A percentile compares a stretch with the other conserved stretches of the same genome.
Conservation (phyloP, 345 rosid species). For the Kandelia obovata region DNA sequence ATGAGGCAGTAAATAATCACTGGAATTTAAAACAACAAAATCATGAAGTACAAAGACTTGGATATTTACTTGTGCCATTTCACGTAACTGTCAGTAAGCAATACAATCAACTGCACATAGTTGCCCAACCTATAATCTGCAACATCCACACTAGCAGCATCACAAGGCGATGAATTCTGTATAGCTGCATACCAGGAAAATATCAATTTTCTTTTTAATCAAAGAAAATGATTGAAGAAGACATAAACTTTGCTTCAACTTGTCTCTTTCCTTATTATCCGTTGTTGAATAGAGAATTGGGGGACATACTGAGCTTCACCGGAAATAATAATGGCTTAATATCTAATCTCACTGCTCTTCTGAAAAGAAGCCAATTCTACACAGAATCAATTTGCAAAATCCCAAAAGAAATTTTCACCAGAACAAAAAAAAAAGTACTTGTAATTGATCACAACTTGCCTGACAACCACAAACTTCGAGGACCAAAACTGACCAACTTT, state of each 20-base stretch:
- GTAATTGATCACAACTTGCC: too few relatives aligned
- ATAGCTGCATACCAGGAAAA: conserved; percentile 46
- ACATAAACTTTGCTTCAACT: not conserved
- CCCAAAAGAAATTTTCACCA: too few relatives aligned
- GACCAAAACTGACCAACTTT: too few relatives aligned
- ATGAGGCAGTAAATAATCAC: conserved; percentile 5
- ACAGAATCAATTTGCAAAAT: too few relatives aligned
- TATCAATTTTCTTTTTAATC: too few relatives aligned
- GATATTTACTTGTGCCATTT: conserved; percentile 61
- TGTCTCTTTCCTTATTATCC: not conserved
- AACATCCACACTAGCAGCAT: conserved; percentile 79
- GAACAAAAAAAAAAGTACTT: too few relatives aligned
- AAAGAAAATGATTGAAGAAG: not conserved
- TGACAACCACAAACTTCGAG: too few relatives aligned
- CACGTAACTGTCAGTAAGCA: conserved; percentile 67
- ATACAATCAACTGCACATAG: conserved; percentile 44
- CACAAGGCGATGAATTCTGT: conserved; percentile 88
- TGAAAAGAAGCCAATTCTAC: not conserved
- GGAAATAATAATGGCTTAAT: conserved; percentile 70
- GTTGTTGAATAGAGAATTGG: conserved; percentile 6
- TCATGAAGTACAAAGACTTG: not conserved
- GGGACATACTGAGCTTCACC: conserved; percentile 94
- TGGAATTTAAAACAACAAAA: not conserved
- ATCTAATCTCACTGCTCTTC: conserved; percentile 90
- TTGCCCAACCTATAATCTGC: conserved; percentile 70